Conservation (phyloP, 371 early-diverging fungal species). For the Choanephora cucurbitarum region DNA sequence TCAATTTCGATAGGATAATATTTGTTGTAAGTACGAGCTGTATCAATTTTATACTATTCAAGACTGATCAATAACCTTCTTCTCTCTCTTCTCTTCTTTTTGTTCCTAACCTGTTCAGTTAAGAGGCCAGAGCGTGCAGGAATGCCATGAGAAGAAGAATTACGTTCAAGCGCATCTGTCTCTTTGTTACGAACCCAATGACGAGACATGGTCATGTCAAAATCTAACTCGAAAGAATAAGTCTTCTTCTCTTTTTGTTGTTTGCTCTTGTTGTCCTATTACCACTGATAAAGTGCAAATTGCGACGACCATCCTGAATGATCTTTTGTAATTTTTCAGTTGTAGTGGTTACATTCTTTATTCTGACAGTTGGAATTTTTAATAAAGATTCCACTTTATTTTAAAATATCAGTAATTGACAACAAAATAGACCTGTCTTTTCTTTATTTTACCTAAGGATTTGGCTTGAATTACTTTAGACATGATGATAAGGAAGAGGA, state of each 20-base stretch:
- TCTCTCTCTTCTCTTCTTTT: too few relatives aligned
- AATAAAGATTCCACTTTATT: conserved; percentile 35
- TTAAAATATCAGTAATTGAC: neutral
- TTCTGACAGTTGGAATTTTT: conserved; percentile 39
- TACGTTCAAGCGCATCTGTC: conserved; percentile 50
- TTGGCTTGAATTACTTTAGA: neutral
- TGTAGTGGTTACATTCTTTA: conserved; percentile 29
- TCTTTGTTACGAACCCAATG: conserved; percentile 59
- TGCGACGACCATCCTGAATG: conserved; percentile 45
- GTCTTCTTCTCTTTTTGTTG: neutral
- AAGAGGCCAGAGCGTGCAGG: conserved; percentile 51
- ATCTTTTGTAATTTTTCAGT: conserved; percentile 51
- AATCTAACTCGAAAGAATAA: conserved; percentile 55
- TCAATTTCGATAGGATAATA: conserved; percentile 79
- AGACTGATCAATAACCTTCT: too few relatives aligned
- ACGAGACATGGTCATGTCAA: conserved; percentile 79
- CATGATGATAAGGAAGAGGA: neutral
- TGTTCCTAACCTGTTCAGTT: conserved; percentile 35
- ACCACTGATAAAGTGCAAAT: conserved; percentile 66
- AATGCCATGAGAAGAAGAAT: conserved; percentile 63
- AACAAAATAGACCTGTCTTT: too few relatives aligned
- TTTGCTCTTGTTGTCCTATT: neutral
- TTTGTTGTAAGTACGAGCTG: conserved; percentile 52
- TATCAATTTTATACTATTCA: conserved; percentile 49
- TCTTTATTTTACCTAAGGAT: neutral